Percentiles rank a stretch among this genome's conserved stretches.
Evolutionary conservation across 2,329 filamentous ascomycete species (phyloP).

Genomic region (Colletotrichum musicola): DNA sequence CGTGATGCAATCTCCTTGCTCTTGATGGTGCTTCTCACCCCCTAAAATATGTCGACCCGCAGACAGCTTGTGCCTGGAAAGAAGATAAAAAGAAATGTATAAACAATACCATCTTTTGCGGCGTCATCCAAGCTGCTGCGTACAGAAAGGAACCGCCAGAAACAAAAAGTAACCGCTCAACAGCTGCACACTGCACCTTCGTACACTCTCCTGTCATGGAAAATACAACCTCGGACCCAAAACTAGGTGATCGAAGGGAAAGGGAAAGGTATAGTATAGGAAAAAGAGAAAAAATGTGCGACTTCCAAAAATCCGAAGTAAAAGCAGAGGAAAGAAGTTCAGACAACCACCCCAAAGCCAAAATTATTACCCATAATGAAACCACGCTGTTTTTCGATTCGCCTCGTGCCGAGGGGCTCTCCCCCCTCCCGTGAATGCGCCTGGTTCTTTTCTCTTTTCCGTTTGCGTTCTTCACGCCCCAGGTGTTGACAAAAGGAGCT

Average conservation of each 20-base stretch:
- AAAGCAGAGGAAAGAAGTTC: slow-evolving; percentile 1
- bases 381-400: slow-evolving; percentile 12
- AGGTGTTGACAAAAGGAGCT: background rate
- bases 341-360: slow-evolving; percentile 23
- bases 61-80: background rate
- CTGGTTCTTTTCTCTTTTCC: slow-evolving; percentile 9
- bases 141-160: background rate
- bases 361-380: slow-evolving; percentile 19
- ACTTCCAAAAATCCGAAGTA: background rate
- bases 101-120: slow-evolving; percentile 3
- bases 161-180: slow-evolving; percentile 23
- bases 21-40: background rate
- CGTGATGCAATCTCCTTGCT: slow-evolving; percentile 6
- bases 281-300: background rate
- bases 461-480: background rate
- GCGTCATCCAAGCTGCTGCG: background rate
- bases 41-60: background rate
- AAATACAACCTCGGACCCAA: slow-evolving; percentile 11
- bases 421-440: slow-evolving; percentile 1
- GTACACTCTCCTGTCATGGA: slow-evolving; percentile 29
- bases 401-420: background rate
- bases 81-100: slow-evolving; percentile 9
- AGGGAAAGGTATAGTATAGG: background rate
- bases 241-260: slow-evolving; percentile 2
- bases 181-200: slow-evolving; percentile 19